A percentile compares a stretch with the other conserved stretches of the same genome.
Conservation (phyloP, 2,329 filamentous ascomycete genomes). For the Ambrosiella xylebori region DNA sequence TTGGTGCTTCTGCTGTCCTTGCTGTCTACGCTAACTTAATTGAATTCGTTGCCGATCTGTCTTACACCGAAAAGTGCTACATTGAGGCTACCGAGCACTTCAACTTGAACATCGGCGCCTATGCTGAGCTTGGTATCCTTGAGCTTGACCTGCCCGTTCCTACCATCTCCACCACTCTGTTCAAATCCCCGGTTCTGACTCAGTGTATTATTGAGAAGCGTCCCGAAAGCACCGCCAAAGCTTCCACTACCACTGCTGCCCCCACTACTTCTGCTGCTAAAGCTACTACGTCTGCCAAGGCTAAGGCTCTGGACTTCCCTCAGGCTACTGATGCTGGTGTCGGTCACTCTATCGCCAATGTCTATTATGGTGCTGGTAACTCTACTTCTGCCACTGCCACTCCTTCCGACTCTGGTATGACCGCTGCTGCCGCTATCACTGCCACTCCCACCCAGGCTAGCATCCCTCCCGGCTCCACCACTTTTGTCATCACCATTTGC, state of each 20-base stretch:
- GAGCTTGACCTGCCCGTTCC: conserved; percentile 25
- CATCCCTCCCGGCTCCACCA: conserved; percentile 16
- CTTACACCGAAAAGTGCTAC: conserved; percentile 22
- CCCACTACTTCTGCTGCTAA: background rate
- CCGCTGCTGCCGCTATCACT: background rate
- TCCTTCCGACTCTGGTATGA: background rate
- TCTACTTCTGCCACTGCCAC: background rate
- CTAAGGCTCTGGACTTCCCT: background rate
- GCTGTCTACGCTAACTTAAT: conserved; percentile 34
- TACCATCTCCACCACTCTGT: conserved; percentile 24
- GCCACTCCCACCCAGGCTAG: conserved; percentile 12
- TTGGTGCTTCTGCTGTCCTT: conserved; percentile 27
- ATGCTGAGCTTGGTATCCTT: conserved; percentile 22
- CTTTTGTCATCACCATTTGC: conserved; percentile 22
- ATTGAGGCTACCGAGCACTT: conserved; percentile 21
- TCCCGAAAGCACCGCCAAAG: background rate
- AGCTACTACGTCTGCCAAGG: background rate
- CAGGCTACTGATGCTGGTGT: background rate
- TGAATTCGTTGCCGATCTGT: conserved; percentile 31
- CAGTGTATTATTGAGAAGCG: conserved; percentile 19
- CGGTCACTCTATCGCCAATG: background rate
- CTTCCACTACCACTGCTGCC: background rate
- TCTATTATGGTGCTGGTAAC: background rate
- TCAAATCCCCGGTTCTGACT: conserved; percentile 22
- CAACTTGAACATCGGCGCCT: conserved; percentile 25